A percentile compares a stretch with the other conserved stretches of the same genome.
phyloP scores from a whole-genome alignment of 495 filamentous ascomycete genomes.

The Lichenothelia convexa region DNA sequence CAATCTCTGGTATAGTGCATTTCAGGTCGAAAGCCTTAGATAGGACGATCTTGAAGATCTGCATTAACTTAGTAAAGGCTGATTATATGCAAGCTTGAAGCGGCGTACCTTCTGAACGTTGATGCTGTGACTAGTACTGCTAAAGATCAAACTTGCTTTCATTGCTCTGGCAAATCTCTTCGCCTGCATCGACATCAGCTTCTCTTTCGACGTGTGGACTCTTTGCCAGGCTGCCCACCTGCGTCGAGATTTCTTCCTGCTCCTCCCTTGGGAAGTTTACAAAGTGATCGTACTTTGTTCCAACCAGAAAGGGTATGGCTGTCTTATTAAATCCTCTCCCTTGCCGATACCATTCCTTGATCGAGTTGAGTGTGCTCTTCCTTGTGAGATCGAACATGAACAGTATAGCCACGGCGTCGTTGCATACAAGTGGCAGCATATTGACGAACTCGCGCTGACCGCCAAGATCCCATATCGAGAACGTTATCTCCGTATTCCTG shows the following conservation, averaged over 20 bases:
- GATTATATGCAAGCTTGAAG: not conserved
- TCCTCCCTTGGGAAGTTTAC: conserved; percentile 95
- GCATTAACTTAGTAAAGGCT: conserved; percentile 1
- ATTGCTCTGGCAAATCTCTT: conserved; percentile 94
- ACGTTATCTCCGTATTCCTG: conserved; percentile 98
- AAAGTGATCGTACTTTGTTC: conserved; percentile 98
- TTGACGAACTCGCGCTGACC: conserved; percentile 98
- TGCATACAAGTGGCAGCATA: conserved; percentile 96
- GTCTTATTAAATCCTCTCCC: conserved; percentile 98
- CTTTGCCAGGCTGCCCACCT: conserved; percentile 30
- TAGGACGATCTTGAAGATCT: conserved; percentile 99
- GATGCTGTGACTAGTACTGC: conserved; percentile 96
- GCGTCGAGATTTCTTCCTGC: conserved; percentile 93
- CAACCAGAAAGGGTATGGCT: conserved; percentile 88
- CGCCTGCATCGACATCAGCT: conserved; percentile 33
- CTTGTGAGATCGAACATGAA: conserved; percentile 99
- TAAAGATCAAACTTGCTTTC: conserved; percentile 93
- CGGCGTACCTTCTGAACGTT: conserved; percentile 86
- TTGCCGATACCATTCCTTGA: conserved; percentile 99
- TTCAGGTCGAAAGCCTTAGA: conserved; percentile 97
- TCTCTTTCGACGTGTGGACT: not conserved
- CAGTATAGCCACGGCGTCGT: conserved; percentile 91
- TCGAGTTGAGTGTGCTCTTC: conserved; percentile 94
- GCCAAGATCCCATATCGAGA: conserved; percentile 97
- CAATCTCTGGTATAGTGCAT: conserved; percentile 97